These are phyloP conservation scores for Pugionium dolabratum DNA, from an alignment of 345 rosid species.

Conservation along the genomic window DNA sequence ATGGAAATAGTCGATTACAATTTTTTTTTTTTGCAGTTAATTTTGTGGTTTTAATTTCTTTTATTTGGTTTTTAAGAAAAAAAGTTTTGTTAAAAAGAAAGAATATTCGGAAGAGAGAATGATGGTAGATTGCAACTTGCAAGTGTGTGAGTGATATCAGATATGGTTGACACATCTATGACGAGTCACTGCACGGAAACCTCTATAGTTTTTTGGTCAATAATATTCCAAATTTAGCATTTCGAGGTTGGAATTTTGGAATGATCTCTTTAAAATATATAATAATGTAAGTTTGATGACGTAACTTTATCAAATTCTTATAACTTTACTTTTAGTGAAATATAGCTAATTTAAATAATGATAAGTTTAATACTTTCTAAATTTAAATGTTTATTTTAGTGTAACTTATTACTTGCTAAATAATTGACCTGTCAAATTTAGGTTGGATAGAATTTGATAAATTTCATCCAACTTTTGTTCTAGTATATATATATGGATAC, in stretches of 20 bases:
- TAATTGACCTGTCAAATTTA: constrained; percentile 15
- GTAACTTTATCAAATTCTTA: neutral
- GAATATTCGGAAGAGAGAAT: constrained; percentile 8
- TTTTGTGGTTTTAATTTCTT: neutral
- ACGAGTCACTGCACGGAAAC: constrained; percentile 18
- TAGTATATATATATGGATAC: constrained; percentile 18
- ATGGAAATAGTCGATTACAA: neutral
- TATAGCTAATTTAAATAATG: too few species aligned
- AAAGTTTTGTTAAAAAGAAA: neutral
- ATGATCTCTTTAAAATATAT: constrained; percentile 22
- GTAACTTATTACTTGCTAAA: constrained; percentile 16
- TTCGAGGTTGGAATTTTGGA: constrained; percentile 34
- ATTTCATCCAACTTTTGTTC: constrained; percentile 8
- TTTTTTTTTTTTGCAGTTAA: neutral
- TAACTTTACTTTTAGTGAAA: too few species aligned
- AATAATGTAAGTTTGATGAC: constrained; percentile 17
- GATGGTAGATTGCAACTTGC: neutral
- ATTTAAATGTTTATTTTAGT: neutral
- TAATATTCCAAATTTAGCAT: constrained; percentile 37
- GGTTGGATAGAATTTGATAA: constrained; percentile 14
- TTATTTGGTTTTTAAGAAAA: neutral
- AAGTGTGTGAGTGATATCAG: constrained; percentile 10
- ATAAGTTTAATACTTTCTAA: neutral
- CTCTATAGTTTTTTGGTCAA: constrained; percentile 21
- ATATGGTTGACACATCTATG: constrained; percentile 35